These are phyloP conservation scores for Eucalyptus curtisii DNA, from an alignment of 345 rosid species.

Conservation along the genomic window DNA sequence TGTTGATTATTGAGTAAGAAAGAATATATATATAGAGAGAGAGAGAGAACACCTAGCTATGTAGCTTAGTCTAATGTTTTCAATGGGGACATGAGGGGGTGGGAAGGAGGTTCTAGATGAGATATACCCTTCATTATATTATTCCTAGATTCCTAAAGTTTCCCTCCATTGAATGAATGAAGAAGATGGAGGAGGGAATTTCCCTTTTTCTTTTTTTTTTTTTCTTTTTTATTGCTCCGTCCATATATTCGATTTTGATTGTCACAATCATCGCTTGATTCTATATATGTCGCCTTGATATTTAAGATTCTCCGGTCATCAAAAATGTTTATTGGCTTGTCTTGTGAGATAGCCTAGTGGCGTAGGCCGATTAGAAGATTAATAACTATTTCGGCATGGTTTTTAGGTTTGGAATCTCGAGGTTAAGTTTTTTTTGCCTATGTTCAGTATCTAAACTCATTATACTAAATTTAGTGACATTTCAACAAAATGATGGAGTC, in stretches of 20 bases:
- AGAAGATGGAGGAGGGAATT: background rate
- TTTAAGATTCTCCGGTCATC: background rate
- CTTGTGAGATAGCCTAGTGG: background rate
- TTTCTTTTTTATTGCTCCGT: background rate
- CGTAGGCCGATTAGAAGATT: background rate
- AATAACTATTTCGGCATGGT: background rate
- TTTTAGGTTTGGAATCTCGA: background rate
- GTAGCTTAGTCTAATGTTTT: background rate
- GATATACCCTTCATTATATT: background rate
- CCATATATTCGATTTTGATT: background rate
- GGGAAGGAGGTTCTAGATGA: background rate
- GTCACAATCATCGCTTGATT: background rate
- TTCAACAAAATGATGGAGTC: background rate
- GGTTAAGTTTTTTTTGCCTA: background rate
- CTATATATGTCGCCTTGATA: background rate
- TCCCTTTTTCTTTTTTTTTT: background rate
- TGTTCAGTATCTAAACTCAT: background rate
- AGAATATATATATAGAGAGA: background rate
- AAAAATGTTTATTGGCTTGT: background rate
- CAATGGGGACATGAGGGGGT: background rate
- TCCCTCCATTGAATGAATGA: background rate
- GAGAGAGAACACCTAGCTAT: background rate
- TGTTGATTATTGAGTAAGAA: constrained; percentile 1
- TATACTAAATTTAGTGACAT: background rate
- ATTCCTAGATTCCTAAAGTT: background rate